Evolutionary conservation across 768 basidiomycete genomes (phyloP).

Genomic region (Russula foetens): DNA sequence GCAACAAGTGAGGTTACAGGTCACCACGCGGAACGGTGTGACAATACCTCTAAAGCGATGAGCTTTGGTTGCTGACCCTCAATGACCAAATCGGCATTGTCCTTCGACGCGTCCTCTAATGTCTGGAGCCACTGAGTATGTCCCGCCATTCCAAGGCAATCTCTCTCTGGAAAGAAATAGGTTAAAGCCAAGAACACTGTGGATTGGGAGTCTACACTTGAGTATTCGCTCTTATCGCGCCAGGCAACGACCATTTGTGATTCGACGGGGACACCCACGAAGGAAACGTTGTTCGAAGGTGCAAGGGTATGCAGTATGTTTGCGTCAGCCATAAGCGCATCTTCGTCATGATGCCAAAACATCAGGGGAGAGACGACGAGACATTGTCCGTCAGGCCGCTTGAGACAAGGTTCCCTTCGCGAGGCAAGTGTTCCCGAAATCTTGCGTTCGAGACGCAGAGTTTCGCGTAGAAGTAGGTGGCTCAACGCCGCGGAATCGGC

Average conservation of each 20-base stretch:
- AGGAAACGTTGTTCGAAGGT: conserved; percentile 41
- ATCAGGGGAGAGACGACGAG: conserved; percentile 64
- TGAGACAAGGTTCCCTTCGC: conserved; percentile 45
- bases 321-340: conserved; percentile 41
- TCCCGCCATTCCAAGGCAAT: conserved; percentile 55
- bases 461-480: conserved; percentile 52
- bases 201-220: conserved; percentile 42
- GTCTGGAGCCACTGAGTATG: conserved; percentile 58
- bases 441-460: conserved; percentile 53
- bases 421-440: conserved; percentile 40
- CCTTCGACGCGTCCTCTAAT: conserved; percentile 36
- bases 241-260: conserved; percentile 74
- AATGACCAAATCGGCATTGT: conserved; percentile 30
- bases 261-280: conserved; percentile 58
- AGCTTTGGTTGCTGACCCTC: conserved; percentile 37
- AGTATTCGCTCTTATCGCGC: conserved; percentile 46
- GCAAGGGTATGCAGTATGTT: conserved; percentile 56
- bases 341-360: conserved; percentile 65
- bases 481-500: conserved; percentile 49
- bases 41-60: conserved; percentile 39
- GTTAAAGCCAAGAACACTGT: conserved; percentile 71
- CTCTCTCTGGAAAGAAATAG: conserved; percentile 72
- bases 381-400: conserved; percentile 45
- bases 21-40: not conserved
- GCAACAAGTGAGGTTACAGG: not conserved